Evolutionary conservation across 345 rosid genomes (phyloP), one percentile per base, ranked within the genome.

Genomic region (Salix brachista): DNA sequence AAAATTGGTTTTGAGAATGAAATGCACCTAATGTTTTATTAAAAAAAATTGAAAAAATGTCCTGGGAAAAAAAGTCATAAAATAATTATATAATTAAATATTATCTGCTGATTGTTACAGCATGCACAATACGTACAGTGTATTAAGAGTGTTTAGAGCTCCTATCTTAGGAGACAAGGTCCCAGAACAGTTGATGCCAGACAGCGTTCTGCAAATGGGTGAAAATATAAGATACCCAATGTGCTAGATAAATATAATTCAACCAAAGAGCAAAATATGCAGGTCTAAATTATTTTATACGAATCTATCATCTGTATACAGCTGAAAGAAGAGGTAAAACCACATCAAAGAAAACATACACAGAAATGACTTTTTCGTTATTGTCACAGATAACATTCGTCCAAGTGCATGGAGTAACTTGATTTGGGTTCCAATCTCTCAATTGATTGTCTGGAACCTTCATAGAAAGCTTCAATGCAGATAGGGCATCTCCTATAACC

Each of bases 381-480:
- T 37, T 2, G 82, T 91, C 93, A 79, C 98, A 93, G 44, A 72
- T 84, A 28, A 96, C 90, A 82, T 89, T 88, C 9, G 97, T 77
- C 99, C 99, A 96, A 72, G 98, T 92, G 87, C 98, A 93, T 36
- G 98, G 98, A 67, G 89, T 91, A 78, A 93, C 97, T 87, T 70
- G 97, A 79, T 87, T 84, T 81, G 75, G 94, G 72, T 90, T 93
- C 98, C 99, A 96, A 78, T 96, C 95, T 34, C 25, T 10, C 67
- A 96, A 88, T 82, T 89, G 92, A 82, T 62, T 67, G 23, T 18
- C 65, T 28, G 88, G 79, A 80, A 88, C 90, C 77, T 65, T 83
- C 81, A 96, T 74, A 1, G 98, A 87, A 48, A 0, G 30, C 89
- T 44, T 90, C 84, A 96, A 79, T 21, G 88, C 85, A 79, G 2